Evolutionary conservation across 1,284 basidiomycete species (phyloP).

Genomic region (Cryptococcus maquisensis): DNA sequence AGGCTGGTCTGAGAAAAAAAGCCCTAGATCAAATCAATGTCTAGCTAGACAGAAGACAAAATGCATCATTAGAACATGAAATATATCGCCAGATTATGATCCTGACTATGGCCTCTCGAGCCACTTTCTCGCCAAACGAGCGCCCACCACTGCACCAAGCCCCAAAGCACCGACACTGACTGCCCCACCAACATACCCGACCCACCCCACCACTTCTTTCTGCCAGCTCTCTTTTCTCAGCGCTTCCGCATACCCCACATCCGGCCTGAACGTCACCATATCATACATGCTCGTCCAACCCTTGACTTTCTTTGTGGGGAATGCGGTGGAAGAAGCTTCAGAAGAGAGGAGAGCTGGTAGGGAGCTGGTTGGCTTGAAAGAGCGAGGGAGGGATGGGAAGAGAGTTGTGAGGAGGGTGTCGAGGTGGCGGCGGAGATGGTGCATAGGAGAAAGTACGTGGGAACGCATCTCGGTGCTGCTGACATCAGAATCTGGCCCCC

Average conservation of each 20-base stretch:
- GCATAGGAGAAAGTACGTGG: conserved; percentile 74
- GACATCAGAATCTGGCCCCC: background rate
- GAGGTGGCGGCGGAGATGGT: conserved; percentile 73
- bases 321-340: conserved; percentile 51
- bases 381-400: conserved; percentile 54
- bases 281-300: conserved; percentile 93
- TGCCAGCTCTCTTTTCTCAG: conserved; percentile 45
- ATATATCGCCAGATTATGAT: background rate
- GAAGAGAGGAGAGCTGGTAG: conserved; percentile 44
- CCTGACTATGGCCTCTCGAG: conserved; percentile 8
- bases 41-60: background rate
- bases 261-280: conserved; percentile 95
- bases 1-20: conserved; percentile 17
- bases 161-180: conserved; percentile 8
- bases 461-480: conserved; percentile 88
- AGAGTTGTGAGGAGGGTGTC: conserved; percentile 61
- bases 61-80: background rate
- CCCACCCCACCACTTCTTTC: conserved; percentile 30
- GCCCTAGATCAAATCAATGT: too few species aligned
- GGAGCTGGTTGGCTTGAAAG: conserved; percentile 49
- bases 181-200: conserved; percentile 11
- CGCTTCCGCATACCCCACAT: conserved; percentile 72
- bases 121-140: conserved; percentile 13
- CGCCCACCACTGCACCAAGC: background rate
- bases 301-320: conserved; percentile 52